Evolutionary conservation across 352 stramenopile genomes (phyloP).

Genomic region (Phytophthora agathidicida): DNA sequence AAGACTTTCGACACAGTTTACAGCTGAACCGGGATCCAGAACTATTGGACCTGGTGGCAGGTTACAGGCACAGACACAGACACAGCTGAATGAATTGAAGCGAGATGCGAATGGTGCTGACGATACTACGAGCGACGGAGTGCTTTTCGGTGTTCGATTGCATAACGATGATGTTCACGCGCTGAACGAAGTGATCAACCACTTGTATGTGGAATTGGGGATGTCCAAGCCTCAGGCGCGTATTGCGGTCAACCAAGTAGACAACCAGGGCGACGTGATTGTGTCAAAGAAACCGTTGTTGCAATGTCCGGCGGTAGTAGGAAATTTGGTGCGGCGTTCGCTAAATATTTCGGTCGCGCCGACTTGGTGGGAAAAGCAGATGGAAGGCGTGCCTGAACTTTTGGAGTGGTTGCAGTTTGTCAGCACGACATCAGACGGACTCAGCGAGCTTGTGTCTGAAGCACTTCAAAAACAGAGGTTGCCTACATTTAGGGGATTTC

Average conservation of each 20-base stretch:
- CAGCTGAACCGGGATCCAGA: slow-evolving; percentile 18
- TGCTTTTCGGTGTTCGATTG: slow-evolving; percentile 66
- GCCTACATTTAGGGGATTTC: slow-evolving; percentile 40
- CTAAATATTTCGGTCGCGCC: slow-evolving; percentile 77
- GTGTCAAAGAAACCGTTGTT: slow-evolving; percentile 53
- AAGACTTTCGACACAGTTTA: slow-evolving; percentile 27
- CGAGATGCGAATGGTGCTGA: slow-evolving; percentile 11
- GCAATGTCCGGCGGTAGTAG: slow-evolving; percentile 51
- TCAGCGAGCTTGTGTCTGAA: slow-evolving; percentile 74
- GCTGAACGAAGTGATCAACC: slow-evolving; percentile 75
- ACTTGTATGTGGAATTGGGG: slow-evolving; percentile 58
- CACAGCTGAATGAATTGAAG: slow-evolving; percentile 26
- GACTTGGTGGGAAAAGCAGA: slow-evolving; percentile 72
- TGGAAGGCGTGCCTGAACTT: slow-evolving; percentile 53
- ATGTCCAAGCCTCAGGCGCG: slow-evolving; percentile 61
- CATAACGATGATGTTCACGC: slow-evolving; percentile 89
- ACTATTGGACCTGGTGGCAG: slow-evolving; percentile 32
- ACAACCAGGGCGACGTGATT: slow-evolving; percentile 61
- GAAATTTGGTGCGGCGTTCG: slow-evolving; percentile 60
- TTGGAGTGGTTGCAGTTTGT: slow-evolving; percentile 81
- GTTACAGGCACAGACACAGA: slow-evolving; percentile 23
- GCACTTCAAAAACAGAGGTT: slow-evolving; percentile 59
- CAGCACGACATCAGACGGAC: slow-evolving; percentile 70
- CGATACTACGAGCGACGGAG: slow-evolving; percentile 7
- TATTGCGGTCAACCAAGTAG: slow-evolving; percentile 57